Percentiles rank a stretch among this genome's conserved stretches.
Conservation (phyloP, 202 grass and related monocot genomes). For the Cymbopogon flexuosus region DNA sequence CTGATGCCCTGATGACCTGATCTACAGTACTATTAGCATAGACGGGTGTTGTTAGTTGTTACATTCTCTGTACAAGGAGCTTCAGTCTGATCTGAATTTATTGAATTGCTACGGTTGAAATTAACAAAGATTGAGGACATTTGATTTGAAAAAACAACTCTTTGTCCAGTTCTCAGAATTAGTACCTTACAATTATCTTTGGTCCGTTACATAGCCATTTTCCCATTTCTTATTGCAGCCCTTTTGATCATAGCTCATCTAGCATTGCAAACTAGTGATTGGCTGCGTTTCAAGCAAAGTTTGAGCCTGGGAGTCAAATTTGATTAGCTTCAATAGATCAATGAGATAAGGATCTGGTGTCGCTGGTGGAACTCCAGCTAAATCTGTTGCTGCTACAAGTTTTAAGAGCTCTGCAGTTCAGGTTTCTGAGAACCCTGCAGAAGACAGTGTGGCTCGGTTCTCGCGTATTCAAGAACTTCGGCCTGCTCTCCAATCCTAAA, state of each 20-base stretch:
- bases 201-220: background rate
- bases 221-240: background rate
- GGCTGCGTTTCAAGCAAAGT: background rate
- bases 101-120: background rate
- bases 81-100: background rate
- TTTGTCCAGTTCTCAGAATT: background rate
- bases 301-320: background rate
- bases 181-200: too few relatives aligned
- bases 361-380: background rate
- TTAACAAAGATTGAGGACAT: background rate
- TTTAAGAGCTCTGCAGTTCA: background rate
- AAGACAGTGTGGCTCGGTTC: constrained; percentile 19
- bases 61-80: background rate
- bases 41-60: background rate
- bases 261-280: background rate
- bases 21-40: background rate
- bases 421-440: background rate
- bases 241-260: background rate
- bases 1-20: background rate
- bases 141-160: background rate
- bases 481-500: background rate
- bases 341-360: too few relatives aligned
- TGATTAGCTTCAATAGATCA: background rate
- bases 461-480: constrained; percentile 34
- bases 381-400: background rate